Percentiles rank a stretch among this genome's conserved stretches.
phyloP scores from a whole-genome alignment of 140 eudicot genomes.

The Bidens hawaiensis region DNA sequence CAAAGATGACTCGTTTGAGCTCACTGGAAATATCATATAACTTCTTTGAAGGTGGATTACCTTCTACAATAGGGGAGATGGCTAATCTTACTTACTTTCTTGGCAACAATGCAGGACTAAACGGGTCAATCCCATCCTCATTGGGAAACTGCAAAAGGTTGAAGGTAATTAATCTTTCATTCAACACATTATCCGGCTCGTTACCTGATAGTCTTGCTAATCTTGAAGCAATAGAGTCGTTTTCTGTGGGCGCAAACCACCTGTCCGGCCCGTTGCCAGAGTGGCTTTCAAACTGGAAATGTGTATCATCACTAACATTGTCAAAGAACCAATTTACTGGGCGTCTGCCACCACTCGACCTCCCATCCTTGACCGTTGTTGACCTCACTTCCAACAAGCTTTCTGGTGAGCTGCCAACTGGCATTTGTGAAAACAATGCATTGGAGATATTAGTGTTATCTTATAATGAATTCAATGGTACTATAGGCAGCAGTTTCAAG shows the following conservation, averaged over 20 bases:
- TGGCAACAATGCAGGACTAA: conserved; percentile 57
- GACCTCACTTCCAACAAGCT: conserved; percentile 64
- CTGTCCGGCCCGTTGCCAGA: conserved; percentile 60
- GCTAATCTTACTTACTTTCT: conserved; percentile 52
- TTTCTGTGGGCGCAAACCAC: conserved; percentile 53
- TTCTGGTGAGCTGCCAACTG: conserved; percentile 56
- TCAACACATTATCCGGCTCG: conserved; percentile 60
- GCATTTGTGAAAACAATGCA: conserved; percentile 44
- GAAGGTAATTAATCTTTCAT: conserved; percentile 50
- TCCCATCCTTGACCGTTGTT: conserved; percentile 47
- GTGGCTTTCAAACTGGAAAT: conserved; percentile 80
- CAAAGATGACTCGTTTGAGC: conserved; percentile 48
- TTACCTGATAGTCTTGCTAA: conserved; percentile 61
- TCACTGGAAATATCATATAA: conserved; percentile 65
- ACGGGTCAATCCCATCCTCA: conserved; percentile 60
- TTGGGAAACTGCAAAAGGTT: conserved; percentile 77
- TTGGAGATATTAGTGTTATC: conserved; percentile 45
- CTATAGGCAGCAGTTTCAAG: conserved; percentile 43
- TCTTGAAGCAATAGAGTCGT: conserved; percentile 50
- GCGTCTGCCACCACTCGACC: conserved; percentile 49
- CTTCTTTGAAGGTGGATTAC: conserved; percentile 61
- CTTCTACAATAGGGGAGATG: conserved; percentile 57
- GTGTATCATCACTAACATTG: conserved; percentile 41
- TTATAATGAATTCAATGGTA: conserved; percentile 62
- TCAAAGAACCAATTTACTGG: conserved; percentile 61